phyloP scores from a whole-genome alignment of 1,139 yeast species.

The Taphrina communis region DNA sequence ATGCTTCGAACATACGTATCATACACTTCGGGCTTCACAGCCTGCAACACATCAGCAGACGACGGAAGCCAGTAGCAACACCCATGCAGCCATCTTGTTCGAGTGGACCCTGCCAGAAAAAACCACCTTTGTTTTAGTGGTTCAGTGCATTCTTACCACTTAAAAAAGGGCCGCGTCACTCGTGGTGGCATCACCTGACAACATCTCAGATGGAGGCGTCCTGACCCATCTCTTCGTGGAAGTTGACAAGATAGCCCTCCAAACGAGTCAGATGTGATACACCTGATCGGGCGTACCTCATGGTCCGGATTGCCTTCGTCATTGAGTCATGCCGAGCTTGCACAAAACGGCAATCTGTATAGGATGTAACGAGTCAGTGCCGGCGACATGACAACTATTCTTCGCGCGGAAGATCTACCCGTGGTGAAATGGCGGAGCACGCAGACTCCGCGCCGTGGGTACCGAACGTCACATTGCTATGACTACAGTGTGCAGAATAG shows the following conservation, averaged over 20 bases:
- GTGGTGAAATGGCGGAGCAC: not conserved
- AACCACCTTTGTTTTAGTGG: not conserved
- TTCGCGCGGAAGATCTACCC: constrained; percentile 3
- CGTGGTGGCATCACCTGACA: constrained; percentile 17
- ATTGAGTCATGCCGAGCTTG: constrained; percentile 1
- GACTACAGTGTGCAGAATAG: not conserved
- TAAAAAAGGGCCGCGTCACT: constrained; percentile 4
- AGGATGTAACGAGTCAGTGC: no score
- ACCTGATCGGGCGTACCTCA: not conserved
- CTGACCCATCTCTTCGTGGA: not conserved
- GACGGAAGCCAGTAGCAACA: no score
- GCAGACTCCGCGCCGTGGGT: constrained; percentile 1
- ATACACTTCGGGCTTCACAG: no score
- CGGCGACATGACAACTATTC: not conserved
- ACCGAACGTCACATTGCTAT: not conserved
- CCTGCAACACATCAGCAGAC: no score
- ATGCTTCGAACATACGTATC: no score
- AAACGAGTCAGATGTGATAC: not conserved
- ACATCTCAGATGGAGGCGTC: constrained; percentile 4
- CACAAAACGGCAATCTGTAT: not conserved
- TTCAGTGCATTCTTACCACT: not conserved
- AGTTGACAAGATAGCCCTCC: not conserved
- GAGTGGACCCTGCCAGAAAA: not conserved
- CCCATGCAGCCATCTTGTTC: not conserved
- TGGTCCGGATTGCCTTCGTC: not conserved